phyloP scores from a whole-genome alignment of 2,329 filamentous ascomycete species.

The Ophiostoma montium region DNA sequence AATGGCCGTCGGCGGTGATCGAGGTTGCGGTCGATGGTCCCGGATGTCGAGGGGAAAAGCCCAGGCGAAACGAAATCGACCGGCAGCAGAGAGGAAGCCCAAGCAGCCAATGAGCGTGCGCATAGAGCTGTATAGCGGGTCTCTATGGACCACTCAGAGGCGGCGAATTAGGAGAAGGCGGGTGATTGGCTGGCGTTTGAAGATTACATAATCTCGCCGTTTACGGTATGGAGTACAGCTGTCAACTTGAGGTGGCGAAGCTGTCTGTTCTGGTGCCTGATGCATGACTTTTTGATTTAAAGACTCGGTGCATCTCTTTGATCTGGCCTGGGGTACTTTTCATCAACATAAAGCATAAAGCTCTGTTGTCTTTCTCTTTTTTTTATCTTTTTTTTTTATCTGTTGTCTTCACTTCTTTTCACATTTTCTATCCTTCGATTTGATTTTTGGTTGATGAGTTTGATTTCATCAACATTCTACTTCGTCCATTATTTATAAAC shows the following conservation, averaged over 20 bases:
- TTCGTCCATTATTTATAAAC: background rate
- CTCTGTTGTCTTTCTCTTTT: background rate
- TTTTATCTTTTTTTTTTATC: background rate
- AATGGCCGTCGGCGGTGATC: slow-evolving; percentile 1
- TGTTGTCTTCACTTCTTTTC: too few relatives aligned
- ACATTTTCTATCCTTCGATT: background rate
- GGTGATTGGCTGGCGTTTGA: slow-evolving; percentile 5
- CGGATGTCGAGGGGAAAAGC: slow-evolving; percentile 7
- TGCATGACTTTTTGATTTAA: background rate
- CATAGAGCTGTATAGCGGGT: background rate
- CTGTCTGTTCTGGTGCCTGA: slow-evolving; percentile 1
- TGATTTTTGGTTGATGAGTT: too few relatives aligned
- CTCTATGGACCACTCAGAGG: slow-evolving; percentile 8
- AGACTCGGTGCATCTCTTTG: too few relatives aligned
- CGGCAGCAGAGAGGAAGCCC: background rate
- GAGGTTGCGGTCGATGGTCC: background rate
- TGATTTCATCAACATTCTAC: too few relatives aligned
- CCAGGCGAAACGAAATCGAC: slow-evolving; percentile 4
- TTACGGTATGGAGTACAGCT: background rate
- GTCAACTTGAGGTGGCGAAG: slow-evolving; percentile 7
- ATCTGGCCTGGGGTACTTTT: too few relatives aligned
- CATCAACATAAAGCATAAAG: too few relatives aligned
- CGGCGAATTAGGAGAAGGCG: slow-evolving; percentile 8
- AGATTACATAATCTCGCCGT: background rate
- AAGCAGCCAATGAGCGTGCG: background rate